A percentile compares a stretch with the other conserved stretches of the same genome.
Conservation (phyloP, 2,329 filamentous ascomycete genomes). For the Penicillium italicum region DNA sequence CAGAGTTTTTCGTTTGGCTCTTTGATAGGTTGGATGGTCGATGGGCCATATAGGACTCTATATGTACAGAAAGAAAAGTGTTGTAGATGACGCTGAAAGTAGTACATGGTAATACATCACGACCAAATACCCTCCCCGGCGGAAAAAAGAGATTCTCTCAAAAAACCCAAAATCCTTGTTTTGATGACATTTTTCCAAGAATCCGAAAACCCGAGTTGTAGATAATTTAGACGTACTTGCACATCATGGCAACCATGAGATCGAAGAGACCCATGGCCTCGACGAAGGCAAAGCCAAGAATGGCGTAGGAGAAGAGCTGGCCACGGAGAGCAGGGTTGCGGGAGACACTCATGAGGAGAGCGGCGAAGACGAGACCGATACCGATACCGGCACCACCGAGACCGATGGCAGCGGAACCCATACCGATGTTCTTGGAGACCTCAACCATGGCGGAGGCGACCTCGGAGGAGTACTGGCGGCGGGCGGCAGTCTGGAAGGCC, state of each 20-base stretch:
- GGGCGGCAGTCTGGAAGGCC: conserved; percentile 56
- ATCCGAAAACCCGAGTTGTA: conserved; percentile 11
- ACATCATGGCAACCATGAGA: conserved; percentile 90
- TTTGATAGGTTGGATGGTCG: conserved; percentile 26
- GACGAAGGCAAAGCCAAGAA: conserved; percentile 93
- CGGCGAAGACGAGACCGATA: conserved; percentile 92
- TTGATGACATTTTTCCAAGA: conserved; percentile 12
- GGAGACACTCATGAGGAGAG: conserved; percentile 83
- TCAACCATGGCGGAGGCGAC: conserved; percentile 80
- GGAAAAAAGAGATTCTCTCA: conserved; percentile 14
- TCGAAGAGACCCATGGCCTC: conserved; percentile 77
- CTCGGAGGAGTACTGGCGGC: conserved; percentile 81
- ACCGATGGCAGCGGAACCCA: conserved; percentile 86
- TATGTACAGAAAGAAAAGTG: conserved; percentile 31
- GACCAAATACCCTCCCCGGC: conserved; percentile 31
- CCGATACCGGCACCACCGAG: conserved; percentile 89
- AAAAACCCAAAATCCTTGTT: conserved; percentile 9
- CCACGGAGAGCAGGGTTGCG: conserved; percentile 92
- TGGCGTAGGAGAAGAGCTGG: conserved; percentile 94
- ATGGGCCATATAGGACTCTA: conserved; percentile 30
- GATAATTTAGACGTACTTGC: conserved; percentile 66
- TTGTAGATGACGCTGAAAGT: conserved; percentile 32
- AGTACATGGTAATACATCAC: conserved; percentile 33
- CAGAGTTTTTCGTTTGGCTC: conserved; percentile 31
- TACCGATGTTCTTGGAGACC: conserved; percentile 87